A percentile compares a stretch with the other conserved stretches of the same genome.
Conservation (phyloP, 2,329 filamentous ascomycete species). For the Colletotrichum sojae region DNA sequence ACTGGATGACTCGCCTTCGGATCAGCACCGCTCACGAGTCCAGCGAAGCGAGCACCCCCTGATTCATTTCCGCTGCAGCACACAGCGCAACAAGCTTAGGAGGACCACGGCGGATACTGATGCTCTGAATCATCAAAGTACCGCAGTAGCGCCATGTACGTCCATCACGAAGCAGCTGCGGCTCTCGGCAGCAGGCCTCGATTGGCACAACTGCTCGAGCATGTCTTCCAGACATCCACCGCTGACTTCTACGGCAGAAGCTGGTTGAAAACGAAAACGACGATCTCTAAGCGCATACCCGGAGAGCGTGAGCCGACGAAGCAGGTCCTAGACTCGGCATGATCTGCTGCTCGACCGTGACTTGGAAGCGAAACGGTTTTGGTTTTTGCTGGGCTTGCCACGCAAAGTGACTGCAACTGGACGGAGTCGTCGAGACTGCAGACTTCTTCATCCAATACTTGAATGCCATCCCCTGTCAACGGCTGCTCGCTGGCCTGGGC, state of each 20-base stretch:
- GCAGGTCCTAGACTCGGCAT: not conserved
- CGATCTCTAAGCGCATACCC: not conserved
- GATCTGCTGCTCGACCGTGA: not conserved
- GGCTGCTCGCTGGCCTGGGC: constrained; percentile 14
- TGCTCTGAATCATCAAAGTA: not conserved
- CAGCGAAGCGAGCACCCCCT: not conserved
- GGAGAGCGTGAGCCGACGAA: not conserved
- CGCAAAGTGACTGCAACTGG: too few relatives aligned
- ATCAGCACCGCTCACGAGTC: not conserved
- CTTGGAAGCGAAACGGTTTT: not conserved
- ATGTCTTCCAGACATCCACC: not conserved
- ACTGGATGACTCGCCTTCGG: not conserved
- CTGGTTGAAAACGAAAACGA: not conserved
- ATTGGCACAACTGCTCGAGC: not conserved
- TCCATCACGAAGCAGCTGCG: not conserved
- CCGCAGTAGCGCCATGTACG: constrained; percentile 19
- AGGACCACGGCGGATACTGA: not conserved
- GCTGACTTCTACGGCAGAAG: not conserved
- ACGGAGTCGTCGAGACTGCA: too few relatives aligned
- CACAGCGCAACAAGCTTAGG: not conserved
- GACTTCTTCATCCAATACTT: too few relatives aligned
- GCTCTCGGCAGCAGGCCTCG: constrained; percentile 1
- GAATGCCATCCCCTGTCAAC: not conserved
- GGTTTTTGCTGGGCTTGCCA: too few relatives aligned
- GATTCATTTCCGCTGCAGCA: not conserved